Base-by-base conservation (phyloP, 1,284 basidiomycete genomes). In the Moesziomyces sp. region DNA sequence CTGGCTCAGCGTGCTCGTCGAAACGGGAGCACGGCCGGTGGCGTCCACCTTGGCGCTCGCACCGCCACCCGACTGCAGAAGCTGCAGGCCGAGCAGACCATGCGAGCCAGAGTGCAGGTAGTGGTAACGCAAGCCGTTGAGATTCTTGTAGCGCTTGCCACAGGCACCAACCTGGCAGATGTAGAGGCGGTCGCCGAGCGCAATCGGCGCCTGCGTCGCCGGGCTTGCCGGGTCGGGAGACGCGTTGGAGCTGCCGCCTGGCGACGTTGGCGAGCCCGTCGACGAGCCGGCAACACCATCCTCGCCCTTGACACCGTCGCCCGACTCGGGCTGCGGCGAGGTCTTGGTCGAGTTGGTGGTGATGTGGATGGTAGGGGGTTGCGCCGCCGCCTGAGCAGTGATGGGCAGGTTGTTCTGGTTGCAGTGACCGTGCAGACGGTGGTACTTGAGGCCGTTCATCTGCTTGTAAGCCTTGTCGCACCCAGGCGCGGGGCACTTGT, bases 381-480 rank as follows among this genome's bases (percentile, higher is more conserved):
- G 71, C 40, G 65, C 65, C 49, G 72, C 72, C 2, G 68, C 61
- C 57, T 72, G 73, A 1, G 73, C 54, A 18, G 61, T 58, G 49
- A 71, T 68, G 30, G 74, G 74, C 16, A 78, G 61, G 49, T 70
- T 76, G 66, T 78, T 84, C 59, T 82, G 81, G 60, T 84, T 84
- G 86, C 94, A 98, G 76, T 92, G 92, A 4, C 96, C 93, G 83
- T 94, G 93, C 19, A 93, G 91, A 85, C 95, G 91, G 86, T 99
- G 96, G 86, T 98, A 98, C 87, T 99, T 98, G 79, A 99, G 88
- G 1, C 92, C 92, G 82, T 93, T 93, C 66, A 93, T 94, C 86
- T 98, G 96, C 88, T 98, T 98, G 88, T 99, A 99, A 47, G 90
- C 91, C 88, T 99, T 99, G 87, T 94, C 95, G 87, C 96, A 99